These are phyloP conservation scores for Picochlorum costavermella DNA, from an alignment of 139 green algal genomes.

Conservation along the genomic window DNA sequence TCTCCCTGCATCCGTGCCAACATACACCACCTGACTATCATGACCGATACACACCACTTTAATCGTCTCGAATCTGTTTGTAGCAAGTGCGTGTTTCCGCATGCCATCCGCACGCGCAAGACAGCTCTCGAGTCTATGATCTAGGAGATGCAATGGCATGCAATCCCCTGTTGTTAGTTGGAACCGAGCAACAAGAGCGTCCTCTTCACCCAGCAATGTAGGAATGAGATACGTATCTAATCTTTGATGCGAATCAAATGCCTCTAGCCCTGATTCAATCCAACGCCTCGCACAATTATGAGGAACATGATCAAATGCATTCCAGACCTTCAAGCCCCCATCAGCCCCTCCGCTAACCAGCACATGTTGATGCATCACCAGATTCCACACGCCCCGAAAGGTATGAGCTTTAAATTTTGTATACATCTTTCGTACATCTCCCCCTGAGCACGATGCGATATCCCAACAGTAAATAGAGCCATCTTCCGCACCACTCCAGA, in stretches of 20 bases:
- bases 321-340: constrained; percentile 31
- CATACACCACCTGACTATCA: not conserved
- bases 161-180: no score
- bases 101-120: not conserved
- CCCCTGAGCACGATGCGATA: not conserved
- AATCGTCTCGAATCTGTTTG: not conserved
- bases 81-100: not conserved
- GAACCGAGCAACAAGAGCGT: not conserved
- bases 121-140: not conserved
- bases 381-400: constrained; percentile 26
- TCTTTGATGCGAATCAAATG: no score
- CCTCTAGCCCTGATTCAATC: no score
- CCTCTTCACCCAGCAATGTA: not conserved
- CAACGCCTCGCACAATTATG: no score
- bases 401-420: constrained; percentile 24
- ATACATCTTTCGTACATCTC: not conserved
- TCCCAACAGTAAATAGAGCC: constrained; percentile 30
- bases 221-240: not conserved
- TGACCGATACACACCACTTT: not conserved
- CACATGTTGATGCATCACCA: not conserved
- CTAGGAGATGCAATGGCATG: not conserved
- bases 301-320: constrained; percentile 18
- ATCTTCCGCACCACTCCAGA: constrained; percentile 34
- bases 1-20: not conserved
- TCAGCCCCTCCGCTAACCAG: constrained; percentile 35